A percentile compares a stretch with the other conserved stretches of the same genome.
phyloP scores from a whole-genome alignment of 1,139 yeast species.

The Kodamaea suecica region DNA sequence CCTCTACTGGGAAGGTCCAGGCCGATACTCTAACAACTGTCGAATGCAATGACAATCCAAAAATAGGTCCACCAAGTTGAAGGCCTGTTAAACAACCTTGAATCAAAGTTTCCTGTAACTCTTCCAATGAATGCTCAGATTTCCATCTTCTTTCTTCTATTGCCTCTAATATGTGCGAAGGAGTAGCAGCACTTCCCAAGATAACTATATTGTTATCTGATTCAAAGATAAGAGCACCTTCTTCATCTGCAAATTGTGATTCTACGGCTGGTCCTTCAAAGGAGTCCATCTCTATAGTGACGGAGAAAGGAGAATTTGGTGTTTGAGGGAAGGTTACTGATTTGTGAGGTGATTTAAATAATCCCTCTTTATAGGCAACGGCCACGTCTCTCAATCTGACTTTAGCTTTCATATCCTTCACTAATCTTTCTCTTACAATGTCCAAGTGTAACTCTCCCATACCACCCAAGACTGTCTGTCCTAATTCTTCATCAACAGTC shows the following conservation, averaged over 20 bases:
- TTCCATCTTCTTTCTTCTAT: constrained; percentile 49
- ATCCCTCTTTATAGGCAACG: constrained; percentile 84
- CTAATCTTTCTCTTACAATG: constrained; percentile 73
- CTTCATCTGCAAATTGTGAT: constrained; percentile 34
- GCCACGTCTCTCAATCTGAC: constrained; percentile 78
- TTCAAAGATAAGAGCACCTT: constrained; percentile 35
- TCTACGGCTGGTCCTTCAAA: constrained; percentile 46
- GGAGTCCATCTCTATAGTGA: constrained; percentile 50
- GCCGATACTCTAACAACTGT: constrained; percentile 48
- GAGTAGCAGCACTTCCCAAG: constrained; percentile 29
- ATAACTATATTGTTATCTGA: constrained; percentile 39
- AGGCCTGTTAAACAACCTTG: constrained; percentile 70
- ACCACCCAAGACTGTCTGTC: constrained; percentile 84
- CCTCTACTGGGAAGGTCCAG: constrained; percentile 58
- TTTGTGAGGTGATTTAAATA: constrained; percentile 23
- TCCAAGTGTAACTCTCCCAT: constrained; percentile 97
- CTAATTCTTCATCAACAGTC: constrained; percentile 75
- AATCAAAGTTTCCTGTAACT: constrained; percentile 49
- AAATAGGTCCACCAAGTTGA: constrained; percentile 73
- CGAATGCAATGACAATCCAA: constrained; percentile 65
- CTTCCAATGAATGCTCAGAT: constrained; percentile 43
- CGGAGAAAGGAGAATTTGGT: constrained; percentile 14
- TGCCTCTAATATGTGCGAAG: constrained; percentile 26
- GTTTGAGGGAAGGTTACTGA: constrained; percentile 1
- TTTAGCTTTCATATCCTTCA: constrained; percentile 77